These are phyloP conservation scores for Gamarada debralockiae DNA, from an alignment of 495 filamentous ascomycete species.

Conservation along the genomic window DNA sequence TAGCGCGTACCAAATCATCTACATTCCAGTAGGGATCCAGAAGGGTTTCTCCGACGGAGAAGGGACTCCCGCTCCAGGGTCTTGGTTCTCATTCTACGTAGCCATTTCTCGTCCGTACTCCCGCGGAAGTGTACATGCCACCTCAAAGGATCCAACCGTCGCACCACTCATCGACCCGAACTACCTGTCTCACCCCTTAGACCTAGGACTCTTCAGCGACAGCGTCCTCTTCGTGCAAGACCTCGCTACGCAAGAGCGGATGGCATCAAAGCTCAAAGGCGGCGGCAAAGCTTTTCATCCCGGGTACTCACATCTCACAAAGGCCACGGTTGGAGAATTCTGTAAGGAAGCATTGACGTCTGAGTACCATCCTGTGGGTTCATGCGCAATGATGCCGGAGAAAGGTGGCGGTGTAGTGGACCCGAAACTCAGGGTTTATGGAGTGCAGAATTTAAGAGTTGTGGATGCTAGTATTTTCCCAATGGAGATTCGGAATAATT, in stretches of 20 bases:
- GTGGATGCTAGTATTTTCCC: slow-evolving; percentile 52
- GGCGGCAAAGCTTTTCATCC: neutral
- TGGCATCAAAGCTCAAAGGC: neutral
- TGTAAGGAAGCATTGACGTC: neutral
- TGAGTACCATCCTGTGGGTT: neutral
- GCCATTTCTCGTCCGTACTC: too few species aligned
- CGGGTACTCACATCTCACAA: neutral
- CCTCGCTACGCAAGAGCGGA: neutral
- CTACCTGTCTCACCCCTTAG: neutral
- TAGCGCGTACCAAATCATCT: too few species aligned
- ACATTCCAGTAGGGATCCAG: too few species aligned
- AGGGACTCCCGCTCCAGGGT: too few species aligned
- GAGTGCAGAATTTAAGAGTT: slow-evolving; percentile 22
- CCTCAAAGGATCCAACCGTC: neutral
- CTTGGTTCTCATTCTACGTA: too few species aligned
- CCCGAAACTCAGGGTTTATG: neutral
- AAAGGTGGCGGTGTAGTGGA: too few species aligned
- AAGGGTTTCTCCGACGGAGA: too few species aligned
- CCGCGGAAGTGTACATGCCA: too few species aligned
- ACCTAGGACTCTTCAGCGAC: neutral
- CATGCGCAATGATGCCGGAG: neutral
- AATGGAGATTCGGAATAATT: slow-evolving; percentile 41
- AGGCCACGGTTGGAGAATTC: neutral
- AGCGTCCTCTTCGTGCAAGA: neutral
- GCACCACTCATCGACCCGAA: neutral